These are phyloP conservation scores for Diplogelasinospora grovesii DNA, from an alignment of 495 filamentous ascomycete species.

Conservation along the genomic window DNA sequence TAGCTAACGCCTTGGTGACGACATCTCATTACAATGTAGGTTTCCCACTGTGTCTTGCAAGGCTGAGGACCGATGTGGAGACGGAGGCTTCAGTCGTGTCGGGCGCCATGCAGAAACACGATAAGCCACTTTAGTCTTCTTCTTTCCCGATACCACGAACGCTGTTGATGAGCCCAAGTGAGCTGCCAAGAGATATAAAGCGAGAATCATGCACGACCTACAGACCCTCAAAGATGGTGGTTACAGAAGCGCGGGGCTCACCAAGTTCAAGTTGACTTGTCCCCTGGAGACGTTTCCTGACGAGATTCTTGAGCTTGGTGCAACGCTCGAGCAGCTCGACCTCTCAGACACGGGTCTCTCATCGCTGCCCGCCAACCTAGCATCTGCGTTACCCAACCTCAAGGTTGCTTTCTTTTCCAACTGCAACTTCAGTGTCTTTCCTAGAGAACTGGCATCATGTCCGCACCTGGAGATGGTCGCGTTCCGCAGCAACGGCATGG, in stretches of 20 bases:
- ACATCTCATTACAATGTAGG: no score
- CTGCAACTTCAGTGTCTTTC: slow-evolving; percentile 39
- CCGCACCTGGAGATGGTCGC: slow-evolving; percentile 39
- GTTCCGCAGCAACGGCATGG: slow-evolving; percentile 40
- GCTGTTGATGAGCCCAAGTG: no score
- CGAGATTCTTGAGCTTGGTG: slow-evolving; percentile 33
- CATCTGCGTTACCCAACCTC: slow-evolving; percentile 30
- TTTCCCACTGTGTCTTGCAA: no score
- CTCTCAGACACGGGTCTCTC: slow-evolving; percentile 39
- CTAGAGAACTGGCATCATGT: slow-evolving; percentile 32
- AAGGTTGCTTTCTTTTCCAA: slow-evolving; percentile 38
- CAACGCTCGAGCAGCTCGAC: slow-evolving; percentile 37
- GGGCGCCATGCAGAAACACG: slow-evolving; percentile 7
- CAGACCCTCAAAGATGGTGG: slow-evolving; percentile 20
- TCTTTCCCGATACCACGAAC: no score
- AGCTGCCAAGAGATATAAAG: no score
- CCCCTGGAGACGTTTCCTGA: slow-evolving; percentile 31
- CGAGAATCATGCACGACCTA: slow-evolving; percentile 29
- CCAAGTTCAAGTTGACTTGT: slow-evolving; percentile 31
- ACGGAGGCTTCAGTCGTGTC: no score
- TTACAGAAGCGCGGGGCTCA: slow-evolving; percentile 20
- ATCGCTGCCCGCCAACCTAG: slow-evolving; percentile 31
- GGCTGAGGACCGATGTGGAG: no score
- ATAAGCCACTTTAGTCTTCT: neutral
- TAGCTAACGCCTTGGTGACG: no score